These are phyloP conservation scores for Cystobasidium onofrii DNA, from an alignment of 768 basidiomycete species.

Conservation along the genomic window DNA sequence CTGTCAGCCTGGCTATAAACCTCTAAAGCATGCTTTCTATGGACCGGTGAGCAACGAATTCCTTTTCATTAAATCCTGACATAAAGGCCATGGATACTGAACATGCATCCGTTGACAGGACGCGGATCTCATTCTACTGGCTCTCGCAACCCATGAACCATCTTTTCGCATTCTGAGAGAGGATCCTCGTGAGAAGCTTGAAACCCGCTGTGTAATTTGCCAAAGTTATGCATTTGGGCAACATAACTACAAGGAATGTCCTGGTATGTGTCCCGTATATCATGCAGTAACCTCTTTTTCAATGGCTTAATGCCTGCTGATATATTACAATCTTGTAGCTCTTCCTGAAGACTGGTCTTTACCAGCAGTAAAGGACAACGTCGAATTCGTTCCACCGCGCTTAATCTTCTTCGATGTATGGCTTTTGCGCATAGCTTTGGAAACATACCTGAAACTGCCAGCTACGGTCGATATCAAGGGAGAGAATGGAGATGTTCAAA, in stretches of 20 bases:
- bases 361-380: neutral
- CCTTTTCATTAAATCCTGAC: too few relatives aligned
- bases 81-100: neutral
- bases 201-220: neutral
- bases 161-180: conserved; percentile 22
- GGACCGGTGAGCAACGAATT: conserved; percentile 4
- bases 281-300: too few relatives aligned
- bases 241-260: neutral
- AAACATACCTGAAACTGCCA: conserved; percentile 12
- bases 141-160: conserved; percentile 25
- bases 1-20: conserved; percentile 5
- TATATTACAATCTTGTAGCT: neutral
- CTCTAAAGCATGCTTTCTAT: conserved; percentile 18
- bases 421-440: neutral
- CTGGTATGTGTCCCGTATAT: conserved; percentile 8
- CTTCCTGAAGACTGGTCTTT: conserved; percentile 6
- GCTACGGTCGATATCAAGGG: neutral
- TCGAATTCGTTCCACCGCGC: neutral
- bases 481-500: neutral
- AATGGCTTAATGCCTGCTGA: too few relatives aligned
- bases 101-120: neutral
- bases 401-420: conserved; percentile 28
- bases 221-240: neutral
- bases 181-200: conserved; percentile 11
- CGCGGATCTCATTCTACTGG: conserved; percentile 27